These are phyloP conservation scores for Trichoderma koningiopsis DNA, from an alignment of 2,329 filamentous ascomycete species.

Conservation along the genomic window DNA sequence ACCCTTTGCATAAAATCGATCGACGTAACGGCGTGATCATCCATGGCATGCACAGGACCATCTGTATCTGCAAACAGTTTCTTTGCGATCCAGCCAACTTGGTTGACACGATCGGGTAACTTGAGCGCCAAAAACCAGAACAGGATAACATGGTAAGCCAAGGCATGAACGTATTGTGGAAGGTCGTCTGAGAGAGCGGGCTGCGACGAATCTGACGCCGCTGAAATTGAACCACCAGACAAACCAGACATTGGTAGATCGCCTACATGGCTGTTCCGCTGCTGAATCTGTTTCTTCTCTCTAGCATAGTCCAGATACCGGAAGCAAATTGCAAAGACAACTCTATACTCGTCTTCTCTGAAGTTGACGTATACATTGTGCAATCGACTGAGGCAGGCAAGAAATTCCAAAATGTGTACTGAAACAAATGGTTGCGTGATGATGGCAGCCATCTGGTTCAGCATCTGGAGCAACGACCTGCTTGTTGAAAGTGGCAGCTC, in stretches of 20 bases:
- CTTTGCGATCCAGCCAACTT: conserved; percentile 88
- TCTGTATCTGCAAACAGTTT: conserved; percentile 79
- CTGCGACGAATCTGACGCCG: conserved; percentile 30
- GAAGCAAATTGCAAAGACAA: conserved; percentile 93
- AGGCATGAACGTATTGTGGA: conserved; percentile 88
- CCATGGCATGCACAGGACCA: conserved; percentile 69
- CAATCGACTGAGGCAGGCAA: conserved; percentile 84
- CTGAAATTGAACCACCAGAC: conserved; percentile 30
- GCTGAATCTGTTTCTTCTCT: conserved; percentile 59
- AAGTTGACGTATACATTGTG: conserved; percentile 86
- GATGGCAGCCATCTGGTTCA: conserved; percentile 93
- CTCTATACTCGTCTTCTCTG: conserved; percentile 86
- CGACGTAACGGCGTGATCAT: conserved; percentile 91
- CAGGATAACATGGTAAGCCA: conserved; percentile 92
- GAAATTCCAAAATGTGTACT: conserved; percentile 92
- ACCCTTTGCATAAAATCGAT: conserved; percentile 94
- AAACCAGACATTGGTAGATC: conserved; percentile 44
- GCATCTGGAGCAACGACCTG: conserved; percentile 80
- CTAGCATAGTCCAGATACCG: conserved; percentile 88
- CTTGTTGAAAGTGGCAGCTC: conserved; percentile 86
- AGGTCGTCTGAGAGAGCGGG: conserved; percentile 65
- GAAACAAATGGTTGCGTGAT: conserved; percentile 92
- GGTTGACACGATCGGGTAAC: conserved; percentile 76
- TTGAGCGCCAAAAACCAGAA: conserved; percentile 96
- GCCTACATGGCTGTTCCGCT: conserved; percentile 49